Evolutionary conservation across 1,284 basidiomycete genomes (phyloP).

Genomic region (Moesziomyces aphidis): DNA sequence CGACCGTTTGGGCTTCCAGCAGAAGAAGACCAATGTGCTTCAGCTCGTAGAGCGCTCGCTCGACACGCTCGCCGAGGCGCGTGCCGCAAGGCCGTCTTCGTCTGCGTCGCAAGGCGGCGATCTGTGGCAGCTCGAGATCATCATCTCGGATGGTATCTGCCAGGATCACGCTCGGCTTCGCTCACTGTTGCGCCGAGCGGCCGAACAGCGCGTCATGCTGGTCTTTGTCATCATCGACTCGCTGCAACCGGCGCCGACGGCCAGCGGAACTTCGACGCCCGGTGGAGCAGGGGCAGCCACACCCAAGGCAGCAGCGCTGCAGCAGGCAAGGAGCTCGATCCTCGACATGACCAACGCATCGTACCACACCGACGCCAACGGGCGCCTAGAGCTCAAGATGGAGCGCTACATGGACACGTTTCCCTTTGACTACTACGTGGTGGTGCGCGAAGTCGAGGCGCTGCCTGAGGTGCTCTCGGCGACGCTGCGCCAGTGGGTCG

Average conservation of each 20-base stretch:
- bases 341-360: slow-evolving; percentile 91
- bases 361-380: slow-evolving; percentile 78
- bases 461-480: slow-evolving; percentile 91
- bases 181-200: slow-evolving; percentile 83
- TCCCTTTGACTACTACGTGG: slow-evolving; percentile 98
- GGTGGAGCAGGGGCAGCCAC: neutral
- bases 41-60: slow-evolving; percentile 86
- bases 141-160: slow-evolving; percentile 98
- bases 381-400: slow-evolving; percentile 87
- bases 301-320: slow-evolving; percentile 47
- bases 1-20: slow-evolving; percentile 87
- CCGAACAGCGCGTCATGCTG: slow-evolving; percentile 92
- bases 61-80: slow-evolving; percentile 76
- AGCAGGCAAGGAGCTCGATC: slow-evolving; percentile 78
- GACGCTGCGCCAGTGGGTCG: slow-evolving; percentile 84
- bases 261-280: slow-evolving; percentile 19
- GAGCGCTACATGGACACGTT: slow-evolving; percentile 90
- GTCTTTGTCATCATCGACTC: slow-evolving; percentile 98
- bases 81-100: slow-evolving; percentile 75
- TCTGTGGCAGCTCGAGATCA: slow-evolving; percentile 97
- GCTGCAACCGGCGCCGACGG: slow-evolving; percentile 69
- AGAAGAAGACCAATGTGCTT: slow-evolving; percentile 90
- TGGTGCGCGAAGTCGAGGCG: slow-evolving; percentile 89
- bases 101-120: slow-evolving; percentile 72
- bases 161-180: slow-evolving; percentile 91